Evolutionary conservation across 1,284 basidiomycete genomes (phyloP).

Genomic region (Puccinia horiana): DNA sequence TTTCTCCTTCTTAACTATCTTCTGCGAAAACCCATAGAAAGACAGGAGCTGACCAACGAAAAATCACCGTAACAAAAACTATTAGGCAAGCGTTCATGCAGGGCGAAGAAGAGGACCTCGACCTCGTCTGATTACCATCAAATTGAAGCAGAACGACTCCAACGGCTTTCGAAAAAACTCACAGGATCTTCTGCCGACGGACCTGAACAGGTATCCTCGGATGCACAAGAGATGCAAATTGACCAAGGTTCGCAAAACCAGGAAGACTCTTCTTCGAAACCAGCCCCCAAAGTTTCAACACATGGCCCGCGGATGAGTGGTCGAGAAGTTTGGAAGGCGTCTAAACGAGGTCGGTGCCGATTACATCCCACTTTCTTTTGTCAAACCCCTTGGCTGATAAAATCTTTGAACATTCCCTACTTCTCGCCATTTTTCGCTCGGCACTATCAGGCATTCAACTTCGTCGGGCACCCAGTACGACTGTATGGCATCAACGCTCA

Average conservation of each 20-base stretch:
- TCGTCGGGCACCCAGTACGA: constrained; percentile 15
- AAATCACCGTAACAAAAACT: background rate
- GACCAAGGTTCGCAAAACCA: constrained; percentile 2
- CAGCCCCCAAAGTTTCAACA: constrained; percentile 14
- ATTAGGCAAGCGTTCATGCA: constrained; percentile 37
- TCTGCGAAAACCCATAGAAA: background rate
- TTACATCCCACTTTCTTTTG: background rate
- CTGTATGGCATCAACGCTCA: constrained; percentile 12
- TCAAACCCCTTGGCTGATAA: background rate
- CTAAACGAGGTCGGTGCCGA: constrained; percentile 21
- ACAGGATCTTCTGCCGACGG: background rate
- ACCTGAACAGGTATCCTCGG: background rate
- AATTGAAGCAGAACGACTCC: constrained; percentile 5
- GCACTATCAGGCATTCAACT: constrained; percentile 1
- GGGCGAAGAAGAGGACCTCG: constrained; percentile 38
- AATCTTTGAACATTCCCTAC: background rate
- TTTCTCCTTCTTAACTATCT: background rate
- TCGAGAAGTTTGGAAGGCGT: constrained; percentile 41
- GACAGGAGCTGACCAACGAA: background rate
- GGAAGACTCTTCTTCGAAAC: background rate
- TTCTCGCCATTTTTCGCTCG: background rate
- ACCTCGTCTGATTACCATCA: constrained; percentile 17
- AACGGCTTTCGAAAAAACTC: constrained; percentile 12
- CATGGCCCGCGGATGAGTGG: constrained; percentile 38
- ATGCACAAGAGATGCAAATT: constrained; percentile 22